Base-by-base conservation (phyloP, 164 flowering plant species). In the Kingdonia uniflora region DNA sequence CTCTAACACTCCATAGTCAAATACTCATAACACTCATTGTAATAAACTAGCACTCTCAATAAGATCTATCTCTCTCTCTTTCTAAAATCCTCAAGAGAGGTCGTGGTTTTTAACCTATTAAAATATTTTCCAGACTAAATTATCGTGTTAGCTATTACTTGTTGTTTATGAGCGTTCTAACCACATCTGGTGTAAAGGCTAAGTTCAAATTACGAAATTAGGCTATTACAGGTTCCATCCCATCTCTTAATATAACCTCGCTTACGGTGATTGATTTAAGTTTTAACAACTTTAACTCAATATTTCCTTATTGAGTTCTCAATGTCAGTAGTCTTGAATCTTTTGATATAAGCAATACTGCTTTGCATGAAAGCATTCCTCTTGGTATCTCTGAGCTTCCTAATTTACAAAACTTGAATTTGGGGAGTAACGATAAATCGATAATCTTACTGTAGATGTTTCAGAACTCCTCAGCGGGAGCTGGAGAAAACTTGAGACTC, bases 381-480 rank as follows among this genome's bases (percentile, higher is more conserved):
- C 66, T 71, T 46, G 72, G 70, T 38, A 23, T 75, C 12, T 19
- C 62, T 40, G 68, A 75, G 26, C 60, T 71, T 2, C 74, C 70
- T 11, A 64, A 52, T 47, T 35, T 71, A 46, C 14, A 48, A 55
- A 24, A 54, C 56, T 55, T 71, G 25, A 38, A 15, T 53, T 67
- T 71, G 20, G 44, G 60, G 8, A 56, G 51, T n/a, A n/a, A n/a
- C n/a, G n/a, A n/a, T n/a, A n/a, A 21, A 71, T 65, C 47, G 12
- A 41, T 35, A 57, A 57, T 57, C 61, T 57, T 57, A 49, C 61
- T 16, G 54, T 42, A 5, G 20, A 42, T 50, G 49, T 40, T 49
- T 13, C 41, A 14, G 33, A 49, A 24, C 23, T 50, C 2, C 25
- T 58, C 0, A n/a, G 10, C 5, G 55, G 54, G 29, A 40, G 42